Evolutionary conservation across 495 filamentous ascomycete genomes (phyloP).

Genomic region (Penicillium crystallinum): DNA sequence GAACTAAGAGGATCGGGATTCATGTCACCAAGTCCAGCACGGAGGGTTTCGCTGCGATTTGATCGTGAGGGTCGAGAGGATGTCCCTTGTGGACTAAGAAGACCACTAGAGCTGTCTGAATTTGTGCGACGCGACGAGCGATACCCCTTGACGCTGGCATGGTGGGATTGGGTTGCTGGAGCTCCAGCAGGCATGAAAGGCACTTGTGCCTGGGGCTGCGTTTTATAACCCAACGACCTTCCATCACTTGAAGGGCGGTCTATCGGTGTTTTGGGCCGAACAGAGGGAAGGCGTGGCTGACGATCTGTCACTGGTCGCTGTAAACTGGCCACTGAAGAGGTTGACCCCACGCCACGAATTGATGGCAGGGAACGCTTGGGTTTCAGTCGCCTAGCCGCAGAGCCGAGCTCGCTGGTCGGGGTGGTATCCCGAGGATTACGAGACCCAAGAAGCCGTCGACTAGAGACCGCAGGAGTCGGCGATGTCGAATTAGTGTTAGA

Average conservation of each 20-base stretch:
- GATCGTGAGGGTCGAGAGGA: slow-evolving; percentile 47
- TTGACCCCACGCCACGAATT: slow-evolving; percentile 52
- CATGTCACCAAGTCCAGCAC: slow-evolving; percentile 32
- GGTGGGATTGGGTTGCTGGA: slow-evolving; percentile 71
- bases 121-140: slow-evolving; percentile 69
- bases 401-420: slow-evolving; percentile 55
- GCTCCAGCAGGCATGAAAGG: slow-evolving; percentile 81
- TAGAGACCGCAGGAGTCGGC: slow-evolving; percentile 49
- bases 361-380: slow-evolving; percentile 84
- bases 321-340: slow-evolving; percentile 28
- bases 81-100: slow-evolving; percentile 39
- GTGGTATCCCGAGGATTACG: slow-evolving; percentile 49
- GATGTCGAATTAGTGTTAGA: slow-evolving; percentile 48
- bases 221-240: slow-evolving; percentile 51
- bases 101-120: slow-evolving; percentile 57
- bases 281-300: slow-evolving; percentile 37
- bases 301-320: slow-evolving; percentile 39
- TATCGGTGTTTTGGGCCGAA: slow-evolving; percentile 66
- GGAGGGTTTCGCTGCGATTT: slow-evolving; percentile 41
- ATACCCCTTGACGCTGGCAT: slow-evolving; percentile 64
- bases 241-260: slow-evolving; percentile 55
- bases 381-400: slow-evolving; percentile 69
- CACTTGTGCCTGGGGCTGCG: slow-evolving; percentile 44
- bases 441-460: slow-evolving; percentile 52
- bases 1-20: slow-evolving; percentile 43